Percentiles rank a stretch among this genome's conserved stretches.
Evolutionary conservation across 441 rosid species (phyloP).

Genomic region (California macrophylla): DNA sequence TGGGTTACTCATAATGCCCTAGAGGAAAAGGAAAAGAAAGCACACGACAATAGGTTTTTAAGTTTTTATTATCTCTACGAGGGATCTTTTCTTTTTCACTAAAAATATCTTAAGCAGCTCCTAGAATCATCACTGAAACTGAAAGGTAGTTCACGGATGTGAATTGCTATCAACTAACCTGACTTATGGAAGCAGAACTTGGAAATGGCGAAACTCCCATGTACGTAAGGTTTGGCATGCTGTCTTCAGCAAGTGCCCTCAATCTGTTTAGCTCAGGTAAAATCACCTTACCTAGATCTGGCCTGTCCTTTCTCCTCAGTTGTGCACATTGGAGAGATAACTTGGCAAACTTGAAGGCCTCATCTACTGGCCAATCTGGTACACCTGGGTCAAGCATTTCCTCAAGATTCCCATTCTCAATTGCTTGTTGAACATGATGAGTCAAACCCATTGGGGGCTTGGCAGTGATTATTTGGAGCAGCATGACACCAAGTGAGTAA

Average conservation of each 20-base stretch:
- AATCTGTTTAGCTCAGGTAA: conserved; percentile 61
- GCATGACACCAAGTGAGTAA: conserved; percentile 67
- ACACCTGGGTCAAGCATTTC: conserved; percentile 46
- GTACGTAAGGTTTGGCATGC: conserved; percentile 24
- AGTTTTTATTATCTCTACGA: not conserved
- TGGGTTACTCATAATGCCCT: conserved; percentile 29
- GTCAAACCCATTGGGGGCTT: conserved; percentile 81
- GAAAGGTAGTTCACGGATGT: not conserved
- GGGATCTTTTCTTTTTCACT: not conserved
- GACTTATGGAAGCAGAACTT: conserved; percentile 30
- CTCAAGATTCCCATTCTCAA: conserved; percentile 45
- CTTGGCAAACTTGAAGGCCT: conserved; percentile 46
- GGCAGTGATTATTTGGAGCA: conserved; percentile 69
- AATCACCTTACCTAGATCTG: conserved; percentile 51
- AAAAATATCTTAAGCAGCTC: not conserved
- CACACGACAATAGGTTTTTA: not conserved
- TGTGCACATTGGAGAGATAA: conserved; percentile 62
- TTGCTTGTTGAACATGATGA: conserved; percentile 47
- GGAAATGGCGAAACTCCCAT: conserved; percentile 22
- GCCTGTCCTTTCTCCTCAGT: conserved; percentile 69
- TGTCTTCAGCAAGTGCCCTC: conserved; percentile 47
- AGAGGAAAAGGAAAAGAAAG: conserved; percentile 1
- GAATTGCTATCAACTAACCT: conserved; percentile 20
- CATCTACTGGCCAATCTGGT: conserved; percentile 65
- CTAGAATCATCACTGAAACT: not conserved